Evolutionary conservation across 2,329 filamentous ascomycete species (phyloP), one percentile per base, ranked within the genome.

Genomic region (Phialemoniopsis sp.): DNA sequence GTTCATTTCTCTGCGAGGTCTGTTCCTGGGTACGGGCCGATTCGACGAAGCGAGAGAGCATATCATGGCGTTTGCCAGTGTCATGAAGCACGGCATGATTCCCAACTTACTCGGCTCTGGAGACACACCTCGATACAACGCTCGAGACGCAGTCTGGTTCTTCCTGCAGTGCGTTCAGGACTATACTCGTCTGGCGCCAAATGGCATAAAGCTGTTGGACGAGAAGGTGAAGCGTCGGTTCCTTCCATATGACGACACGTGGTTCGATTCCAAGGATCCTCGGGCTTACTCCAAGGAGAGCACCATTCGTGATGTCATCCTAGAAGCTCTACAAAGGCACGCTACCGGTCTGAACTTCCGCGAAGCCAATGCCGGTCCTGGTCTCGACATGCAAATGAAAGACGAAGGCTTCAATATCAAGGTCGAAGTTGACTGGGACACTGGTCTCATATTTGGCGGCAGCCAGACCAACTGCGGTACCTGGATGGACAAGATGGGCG

Each of bases 401-500:
- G 76, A 87, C 4, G 84, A 89, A 54, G 93, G 93, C 0, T 98
- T 98, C 70, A 82, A 96, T 55, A 88, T 95, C 48, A 82, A 93
- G 43, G 85, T 97, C 50, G 79, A 86, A 43, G 87, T 95, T 10
- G 91, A 98, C 58, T 97, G 91, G 91, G 70, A 77, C 26, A 93
- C 82, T 5, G 94, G 93, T 16, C 78, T 98, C 46, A 83, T 98
- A 42, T 95, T 94, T 55, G 93, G 94, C 40, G 93, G 94, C 28
- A 97, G 88, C 55, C 90, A 96, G 57, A 76, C 70, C 64, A 98
- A 98, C 63, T 98, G 94, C 53, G 93, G 93, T 38, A 98, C 93
- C 2, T 98, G 93, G 93, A 96, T 96, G 89, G 93, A 98, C 72
- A 98, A 98, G 76, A 98, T 98, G 93, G 93, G 93, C n/a, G 93